Conservation (phyloP, 2,329 filamentous ascomycete species). For the Sphaerulina vaccinii region DNA sequence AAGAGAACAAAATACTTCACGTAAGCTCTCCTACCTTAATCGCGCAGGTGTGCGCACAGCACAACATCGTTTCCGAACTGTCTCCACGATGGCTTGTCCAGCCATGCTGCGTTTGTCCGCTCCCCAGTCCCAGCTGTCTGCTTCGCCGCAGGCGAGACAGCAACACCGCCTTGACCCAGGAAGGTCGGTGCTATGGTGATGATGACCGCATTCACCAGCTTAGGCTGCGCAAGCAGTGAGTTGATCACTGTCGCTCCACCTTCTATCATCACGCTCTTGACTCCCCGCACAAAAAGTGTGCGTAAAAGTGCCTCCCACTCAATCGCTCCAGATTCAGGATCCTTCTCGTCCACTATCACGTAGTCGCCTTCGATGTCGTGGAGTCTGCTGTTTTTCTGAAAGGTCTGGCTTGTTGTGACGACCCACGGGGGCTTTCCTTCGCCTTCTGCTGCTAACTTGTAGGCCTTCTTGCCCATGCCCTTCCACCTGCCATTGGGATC, state of each 20-base stretch:
- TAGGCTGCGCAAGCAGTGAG: constrained; percentile 62
- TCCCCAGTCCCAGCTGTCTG: constrained; percentile 49
- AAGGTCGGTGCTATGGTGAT: constrained; percentile 88
- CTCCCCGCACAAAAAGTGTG: constrained; percentile 57
- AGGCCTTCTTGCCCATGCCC: constrained; percentile 59
- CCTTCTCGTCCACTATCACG: constrained; percentile 20
- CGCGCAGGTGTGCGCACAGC: constrained; percentile 63
- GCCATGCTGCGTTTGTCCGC: constrained; percentile 59
- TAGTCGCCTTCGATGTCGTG: constrained; percentile 29
- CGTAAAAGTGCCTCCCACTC: constrained; percentile 65
- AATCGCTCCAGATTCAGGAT: constrained; percentile 31
- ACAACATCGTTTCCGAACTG: constrained; percentile 82
- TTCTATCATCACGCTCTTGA: constrained; percentile 86
- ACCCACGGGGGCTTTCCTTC: constrained; percentile 69
- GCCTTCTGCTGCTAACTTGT: constrained; percentile 63
- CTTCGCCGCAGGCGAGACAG: constrained; percentile 67
- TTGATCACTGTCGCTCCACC: constrained; percentile 83
- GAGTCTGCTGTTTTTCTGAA: constrained; percentile 33
- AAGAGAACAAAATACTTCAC: constrained; percentile 1
- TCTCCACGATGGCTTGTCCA: constrained; percentile 69
- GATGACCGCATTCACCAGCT: constrained; percentile 72
- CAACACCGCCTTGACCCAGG: constrained; percentile 79
- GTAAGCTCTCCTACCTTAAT: constrained; percentile 19
- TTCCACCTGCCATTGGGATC: constrained; percentile 78
- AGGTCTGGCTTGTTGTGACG: constrained; percentile 9